phyloP scores from a whole-genome alignment of 192 early-diverging fungal species.

The Geranomyces variabilis region DNA sequence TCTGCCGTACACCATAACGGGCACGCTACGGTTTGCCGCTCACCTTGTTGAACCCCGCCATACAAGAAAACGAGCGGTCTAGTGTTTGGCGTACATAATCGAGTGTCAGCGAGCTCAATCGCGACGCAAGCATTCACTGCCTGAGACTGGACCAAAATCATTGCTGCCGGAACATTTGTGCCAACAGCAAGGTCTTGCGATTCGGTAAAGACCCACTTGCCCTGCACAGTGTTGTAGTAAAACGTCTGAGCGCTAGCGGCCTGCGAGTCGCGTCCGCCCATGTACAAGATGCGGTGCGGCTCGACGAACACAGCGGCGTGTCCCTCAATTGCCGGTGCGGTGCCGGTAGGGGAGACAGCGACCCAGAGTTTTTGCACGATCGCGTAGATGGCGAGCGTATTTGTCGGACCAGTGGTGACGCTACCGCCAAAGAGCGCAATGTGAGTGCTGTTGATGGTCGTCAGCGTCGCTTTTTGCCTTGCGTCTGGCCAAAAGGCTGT shows the following conservation, averaged over 20 bases:
- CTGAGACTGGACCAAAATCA: neutral
- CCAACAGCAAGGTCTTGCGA: neutral
- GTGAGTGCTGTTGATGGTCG: conserved; percentile 7
- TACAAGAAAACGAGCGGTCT: conserved; percentile 5
- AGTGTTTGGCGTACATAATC: conserved; percentile 15
- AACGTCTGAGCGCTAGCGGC: neutral
- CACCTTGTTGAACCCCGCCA: conserved; percentile 19
- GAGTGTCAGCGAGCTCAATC: neutral
- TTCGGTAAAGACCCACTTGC: conserved; percentile 14
- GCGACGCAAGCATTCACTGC: conserved; percentile 7
- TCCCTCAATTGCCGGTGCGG: conserved; percentile 5
- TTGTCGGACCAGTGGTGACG: neutral
- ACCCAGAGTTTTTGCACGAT: neutral
- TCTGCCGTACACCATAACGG: too few relatives aligned
- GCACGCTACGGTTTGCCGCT: neutral
- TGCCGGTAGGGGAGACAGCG: neutral
- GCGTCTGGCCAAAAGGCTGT: conserved; percentile 4
- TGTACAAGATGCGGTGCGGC: conserved; percentile 7
- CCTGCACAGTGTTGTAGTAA: conserved; percentile 11
- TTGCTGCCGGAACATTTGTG: conserved; percentile 5
- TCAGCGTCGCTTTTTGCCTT: conserved; percentile 4
- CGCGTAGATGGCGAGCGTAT: neutral
- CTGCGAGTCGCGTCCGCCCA: neutral
- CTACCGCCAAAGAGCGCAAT: conserved; percentile 16
- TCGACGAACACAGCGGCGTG: conserved; percentile 16